Conservation (phyloP, 441 rosid species). For the Viola pubescens region DNA sequence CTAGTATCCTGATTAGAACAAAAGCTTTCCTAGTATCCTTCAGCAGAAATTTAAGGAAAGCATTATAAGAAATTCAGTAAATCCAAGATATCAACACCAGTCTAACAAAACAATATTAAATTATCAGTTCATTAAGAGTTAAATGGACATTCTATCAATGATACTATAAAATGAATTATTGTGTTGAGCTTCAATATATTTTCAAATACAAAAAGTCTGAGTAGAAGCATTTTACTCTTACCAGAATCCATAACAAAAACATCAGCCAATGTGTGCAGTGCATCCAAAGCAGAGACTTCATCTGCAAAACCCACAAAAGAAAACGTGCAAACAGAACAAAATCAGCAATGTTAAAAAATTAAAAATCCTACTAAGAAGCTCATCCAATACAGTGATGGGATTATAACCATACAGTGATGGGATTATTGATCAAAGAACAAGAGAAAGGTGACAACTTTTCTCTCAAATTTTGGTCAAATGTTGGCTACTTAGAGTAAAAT, state of each 20-base stretch:
- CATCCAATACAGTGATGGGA: no score
- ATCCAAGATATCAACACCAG: not conserved
- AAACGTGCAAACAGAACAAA: not conserved
- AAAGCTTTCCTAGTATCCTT: not conserved
- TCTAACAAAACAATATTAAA: constrained; percentile 3
- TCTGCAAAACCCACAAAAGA: constrained; percentile 37
- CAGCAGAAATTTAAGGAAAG: constrained; percentile 1
- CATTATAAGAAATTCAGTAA: not conserved
- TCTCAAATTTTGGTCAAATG: no score
- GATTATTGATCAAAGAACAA: no score
- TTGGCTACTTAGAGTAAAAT: no score
- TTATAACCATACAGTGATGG: no score
- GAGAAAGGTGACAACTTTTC: no score
- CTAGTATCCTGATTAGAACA: not conserved
- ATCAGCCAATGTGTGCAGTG: constrained; percentile 63
- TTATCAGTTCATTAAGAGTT: not conserved
- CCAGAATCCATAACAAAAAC: constrained; percentile 69
- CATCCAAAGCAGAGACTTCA: constrained; percentile 56
- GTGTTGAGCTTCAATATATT: no score
- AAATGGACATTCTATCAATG: no score
- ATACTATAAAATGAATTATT: no score
- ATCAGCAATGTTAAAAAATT: not conserved
- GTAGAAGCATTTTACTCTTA: constrained; percentile 26
- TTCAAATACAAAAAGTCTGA: not conserved
- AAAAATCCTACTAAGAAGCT: not conserved